A percentile compares a stretch with the other conserved stretches of the same genome.
phyloP scores from a whole-genome alignment of 2,329 filamentous ascomycete species.

The Cadophora sp. region DNA sequence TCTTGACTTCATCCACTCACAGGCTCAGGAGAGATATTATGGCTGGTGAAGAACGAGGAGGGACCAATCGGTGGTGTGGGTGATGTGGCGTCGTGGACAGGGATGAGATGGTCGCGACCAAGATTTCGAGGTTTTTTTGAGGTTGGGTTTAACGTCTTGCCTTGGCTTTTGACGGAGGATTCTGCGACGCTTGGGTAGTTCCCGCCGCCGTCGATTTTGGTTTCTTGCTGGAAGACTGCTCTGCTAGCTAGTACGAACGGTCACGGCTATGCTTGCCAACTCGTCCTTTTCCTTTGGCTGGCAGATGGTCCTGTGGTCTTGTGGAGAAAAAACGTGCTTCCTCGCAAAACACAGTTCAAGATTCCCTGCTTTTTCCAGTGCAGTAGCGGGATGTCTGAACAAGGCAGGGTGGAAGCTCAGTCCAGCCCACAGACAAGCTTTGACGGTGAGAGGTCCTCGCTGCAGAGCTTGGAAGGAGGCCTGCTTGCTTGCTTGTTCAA shows the following conservation, averaged over 20 bases:
- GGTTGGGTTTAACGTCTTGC: slow-evolving; percentile 1
- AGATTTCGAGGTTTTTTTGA: neutral
- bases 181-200: neutral
- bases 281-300: neutral
- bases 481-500: neutral
- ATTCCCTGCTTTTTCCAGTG: neutral
- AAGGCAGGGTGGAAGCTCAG: slow-evolving; percentile 4
- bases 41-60: neutral
- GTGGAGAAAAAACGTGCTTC: neutral
- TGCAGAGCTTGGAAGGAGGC: slow-evolving; percentile 6
- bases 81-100: neutral
- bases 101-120: neutral
- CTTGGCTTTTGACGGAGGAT: neutral
- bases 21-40: neutral
- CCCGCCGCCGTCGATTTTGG: neutral
- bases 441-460: neutral
- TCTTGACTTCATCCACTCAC: neutral
- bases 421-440: neutral
- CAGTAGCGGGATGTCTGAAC: neutral
- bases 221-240: neutral
- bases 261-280: neutral
- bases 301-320: neutral
- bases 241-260: neutral
- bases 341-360: neutral
- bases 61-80: neutral